Conservation (phyloP, 768 basidiomycete species). For the Hebeloma cylindrosporum region DNA sequence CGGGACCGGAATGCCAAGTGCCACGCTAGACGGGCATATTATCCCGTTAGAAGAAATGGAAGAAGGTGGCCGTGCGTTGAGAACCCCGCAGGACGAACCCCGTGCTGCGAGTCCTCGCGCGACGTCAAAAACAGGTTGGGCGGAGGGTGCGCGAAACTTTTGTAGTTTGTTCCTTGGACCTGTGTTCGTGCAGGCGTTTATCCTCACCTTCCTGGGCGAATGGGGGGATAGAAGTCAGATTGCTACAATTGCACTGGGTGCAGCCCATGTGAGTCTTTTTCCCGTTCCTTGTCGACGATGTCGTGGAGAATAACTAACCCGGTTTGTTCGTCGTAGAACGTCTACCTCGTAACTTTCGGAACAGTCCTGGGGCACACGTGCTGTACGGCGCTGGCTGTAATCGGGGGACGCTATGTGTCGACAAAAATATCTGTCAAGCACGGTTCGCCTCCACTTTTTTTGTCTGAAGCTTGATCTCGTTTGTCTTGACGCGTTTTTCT, state of each 20-base stretch:
- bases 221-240: slow-evolving; percentile 99
- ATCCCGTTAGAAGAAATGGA: slow-evolving; percentile 79
- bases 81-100: background rate
- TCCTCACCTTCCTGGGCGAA: slow-evolving; percentile 96
- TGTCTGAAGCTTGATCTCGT: background rate
- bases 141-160: slow-evolving; percentile 78
- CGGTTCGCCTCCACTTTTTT: slow-evolving; percentile 34
- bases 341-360: slow-evolving; percentile 87
- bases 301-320: too few species aligned
- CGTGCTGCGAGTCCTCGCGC: slow-evolving; percentile 13
- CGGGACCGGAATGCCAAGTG: slow-evolving; percentile 34
- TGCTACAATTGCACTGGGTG: slow-evolving; percentile 93
- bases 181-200: slow-evolving; percentile 92
- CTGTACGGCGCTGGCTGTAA: slow-evolving; percentile 87
- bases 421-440: slow-evolving; percentile 96
- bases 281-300: background rate
- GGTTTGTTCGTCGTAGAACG: slow-evolving; percentile 58
- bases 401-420: slow-evolving; percentile 91
- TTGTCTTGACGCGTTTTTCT: background rate
- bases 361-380: slow-evolving; percentile 86
- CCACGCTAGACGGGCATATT: slow-evolving; percentile 27
- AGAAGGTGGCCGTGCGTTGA: slow-evolving; percentile 48
- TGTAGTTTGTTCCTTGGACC: slow-evolving; percentile 83
- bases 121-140: slow-evolving; percentile 22
- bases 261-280: slow-evolving; percentile 72